phyloP scores from a whole-genome alignment of 2,329 filamentous ascomycete genomes.

The Verticillium klebahnii region DNA sequence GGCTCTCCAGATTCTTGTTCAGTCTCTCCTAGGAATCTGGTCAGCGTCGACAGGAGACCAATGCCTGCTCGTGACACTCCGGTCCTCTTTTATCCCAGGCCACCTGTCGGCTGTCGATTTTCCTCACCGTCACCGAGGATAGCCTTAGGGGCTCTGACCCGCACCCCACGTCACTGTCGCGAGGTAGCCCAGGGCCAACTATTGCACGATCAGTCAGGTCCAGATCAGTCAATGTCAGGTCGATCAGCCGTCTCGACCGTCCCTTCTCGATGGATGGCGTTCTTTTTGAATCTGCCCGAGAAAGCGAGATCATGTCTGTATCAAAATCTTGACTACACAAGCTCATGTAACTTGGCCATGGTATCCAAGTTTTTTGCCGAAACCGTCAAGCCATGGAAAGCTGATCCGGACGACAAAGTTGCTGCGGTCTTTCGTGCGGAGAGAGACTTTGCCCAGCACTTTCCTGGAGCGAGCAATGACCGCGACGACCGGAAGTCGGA shows the following conservation, averaged over 20 bases:
- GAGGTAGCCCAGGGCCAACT: background rate
- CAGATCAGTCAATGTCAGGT: too few species aligned
- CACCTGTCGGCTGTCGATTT: background rate
- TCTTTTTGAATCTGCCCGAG: background rate
- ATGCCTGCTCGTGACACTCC: background rate
- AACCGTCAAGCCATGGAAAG: conserved; percentile 4
- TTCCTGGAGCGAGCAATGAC: conserved; percentile 28
- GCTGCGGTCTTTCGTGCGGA: conserved; percentile 36
- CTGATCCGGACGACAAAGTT: conserved; percentile 29
- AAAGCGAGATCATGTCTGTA: background rate
- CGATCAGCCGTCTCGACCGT: background rate
- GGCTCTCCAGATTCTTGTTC: background rate
- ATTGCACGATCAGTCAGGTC: background rate
- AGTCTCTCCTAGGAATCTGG: background rate
- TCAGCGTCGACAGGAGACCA: background rate
- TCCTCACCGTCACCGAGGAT: background rate
- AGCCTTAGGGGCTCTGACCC: background rate
- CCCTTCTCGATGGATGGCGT: background rate
- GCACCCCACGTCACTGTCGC: background rate
- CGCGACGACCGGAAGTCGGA: conserved; percentile 34
- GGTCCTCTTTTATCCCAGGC: background rate
- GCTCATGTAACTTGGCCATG: background rate
- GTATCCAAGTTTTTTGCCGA: background rate
- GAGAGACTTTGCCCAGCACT: conserved; percentile 34
- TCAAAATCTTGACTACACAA: background rate